Percentiles rank a stretch among this genome's conserved stretches.
These are phyloP conservation scores for Trichoderma polysporum DNA, from an alignment of 2,329 filamentous ascomycete species.

Conservation along the genomic window DNA sequence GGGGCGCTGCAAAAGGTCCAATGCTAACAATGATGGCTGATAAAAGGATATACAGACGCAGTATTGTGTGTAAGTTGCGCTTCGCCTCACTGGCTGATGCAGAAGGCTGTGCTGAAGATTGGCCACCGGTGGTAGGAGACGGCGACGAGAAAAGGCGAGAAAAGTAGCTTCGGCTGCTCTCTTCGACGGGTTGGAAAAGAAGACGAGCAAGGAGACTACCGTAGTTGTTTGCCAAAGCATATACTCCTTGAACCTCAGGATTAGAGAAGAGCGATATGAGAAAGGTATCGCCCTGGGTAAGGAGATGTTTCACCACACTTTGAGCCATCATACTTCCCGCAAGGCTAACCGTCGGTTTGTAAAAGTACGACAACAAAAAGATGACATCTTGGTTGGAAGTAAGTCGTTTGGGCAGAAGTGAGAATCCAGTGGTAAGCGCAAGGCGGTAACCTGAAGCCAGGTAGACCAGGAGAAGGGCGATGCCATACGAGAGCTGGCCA, in stretches of 20 bases:
- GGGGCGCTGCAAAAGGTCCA: slow-evolving; percentile 72
- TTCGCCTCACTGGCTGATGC: slow-evolving; percentile 42
- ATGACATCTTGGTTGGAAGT: slow-evolving; percentile 20
- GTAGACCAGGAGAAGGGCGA: slow-evolving; percentile 70
- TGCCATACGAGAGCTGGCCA: slow-evolving; percentile 77
- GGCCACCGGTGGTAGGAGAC: slow-evolving; percentile 22
- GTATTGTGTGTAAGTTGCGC: slow-evolving; percentile 59
- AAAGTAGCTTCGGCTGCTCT: slow-evolving; percentile 87
- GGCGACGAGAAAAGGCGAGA: slow-evolving; percentile 66
- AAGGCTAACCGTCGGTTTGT: slow-evolving; percentile 67
- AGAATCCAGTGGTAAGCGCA: slow-evolving; percentile 62
- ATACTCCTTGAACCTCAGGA: slow-evolving; percentile 81
- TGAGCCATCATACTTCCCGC: slow-evolving; percentile 84
- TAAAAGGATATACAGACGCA: slow-evolving; percentile 73
- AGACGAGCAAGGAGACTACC: slow-evolving; percentile 85
- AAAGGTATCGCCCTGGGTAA: slow-evolving; percentile 92
- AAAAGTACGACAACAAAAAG: slow-evolving; percentile 64
- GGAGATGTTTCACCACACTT: slow-evolving; percentile 83
- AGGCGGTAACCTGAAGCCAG: slow-evolving; percentile 57
- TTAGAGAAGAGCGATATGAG: slow-evolving; percentile 77
- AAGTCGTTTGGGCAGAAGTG: slow-evolving; percentile 54
- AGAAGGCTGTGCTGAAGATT: slow-evolving; percentile 24
- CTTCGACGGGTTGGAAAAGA: slow-evolving; percentile 92
- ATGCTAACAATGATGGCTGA: slow-evolving; percentile 67
- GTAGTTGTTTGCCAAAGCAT: slow-evolving; percentile 92